Conservation (phyloP, 352 stramenopile species). For the Pilasporangium apinafurcum region DNA sequence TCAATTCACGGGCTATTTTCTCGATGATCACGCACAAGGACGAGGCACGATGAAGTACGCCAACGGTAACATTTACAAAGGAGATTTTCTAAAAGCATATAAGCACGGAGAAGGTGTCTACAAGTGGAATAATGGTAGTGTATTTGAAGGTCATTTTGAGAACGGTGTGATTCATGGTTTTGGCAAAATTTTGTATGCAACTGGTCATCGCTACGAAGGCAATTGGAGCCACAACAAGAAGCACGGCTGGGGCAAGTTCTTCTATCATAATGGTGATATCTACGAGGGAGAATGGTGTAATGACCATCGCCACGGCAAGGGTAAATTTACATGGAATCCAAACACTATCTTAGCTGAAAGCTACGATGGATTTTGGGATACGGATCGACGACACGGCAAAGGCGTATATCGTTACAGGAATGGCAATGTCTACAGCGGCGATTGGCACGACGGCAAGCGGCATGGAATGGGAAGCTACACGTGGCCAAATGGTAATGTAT, state of each 20-base stretch:
- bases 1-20: conserved; percentile 51
- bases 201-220: conserved; percentile 57
- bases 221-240: conserved; percentile 63
- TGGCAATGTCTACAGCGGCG: conserved; percentile 52
- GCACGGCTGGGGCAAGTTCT: conserved; percentile 74
- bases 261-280: conserved; percentile 76
- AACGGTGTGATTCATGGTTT: conserved; percentile 54
- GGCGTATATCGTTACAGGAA: conserved; percentile 61
- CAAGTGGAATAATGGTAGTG: conserved; percentile 70
- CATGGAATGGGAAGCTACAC: conserved; percentile 73
- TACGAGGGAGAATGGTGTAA: conserved; percentile 68
- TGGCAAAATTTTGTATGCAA: conserved; percentile 56
- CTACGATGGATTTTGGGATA: conserved; percentile 72
- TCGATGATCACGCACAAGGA: conserved; percentile 60
- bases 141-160: conserved; percentile 70
- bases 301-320: conserved; percentile 47
- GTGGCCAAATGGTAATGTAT: conserved; percentile 85
- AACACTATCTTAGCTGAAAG: conserved; percentile 47
- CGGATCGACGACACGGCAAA: conserved; percentile 54
- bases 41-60: conserved; percentile 71
- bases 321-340: conserved; percentile 59
- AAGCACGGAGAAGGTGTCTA: conserved; percentile 62
- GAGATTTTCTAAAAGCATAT: conserved; percentile 53
- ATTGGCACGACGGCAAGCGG: conserved; percentile 58
- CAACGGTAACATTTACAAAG: conserved; percentile 83